Percentiles rank a stretch among this genome's conserved stretches.
These are phyloP conservation scores for Sphaceloma murrayae DNA, from an alignment of 2,329 filamentous ascomycete species.

Conservation along the genomic window DNA sequence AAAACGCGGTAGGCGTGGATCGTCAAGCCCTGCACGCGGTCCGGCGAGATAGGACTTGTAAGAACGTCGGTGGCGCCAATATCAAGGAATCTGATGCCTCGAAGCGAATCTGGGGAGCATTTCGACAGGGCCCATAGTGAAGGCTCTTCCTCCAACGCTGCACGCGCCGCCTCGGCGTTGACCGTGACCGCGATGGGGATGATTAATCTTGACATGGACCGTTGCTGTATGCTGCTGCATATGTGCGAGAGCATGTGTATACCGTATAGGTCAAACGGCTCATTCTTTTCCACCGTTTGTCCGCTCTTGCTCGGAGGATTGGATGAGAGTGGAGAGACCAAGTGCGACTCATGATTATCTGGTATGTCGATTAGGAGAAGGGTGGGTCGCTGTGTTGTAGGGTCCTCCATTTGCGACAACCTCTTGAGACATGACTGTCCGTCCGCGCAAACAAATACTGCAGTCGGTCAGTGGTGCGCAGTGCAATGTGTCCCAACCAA, in stretches of 20 bases:
- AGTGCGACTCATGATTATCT: conserved; percentile 36
- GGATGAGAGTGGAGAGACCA: conserved; percentile 33
- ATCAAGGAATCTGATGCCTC: conserved; percentile 53
- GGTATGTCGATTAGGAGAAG: conserved; percentile 36
- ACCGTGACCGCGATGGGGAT: conserved; percentile 31
- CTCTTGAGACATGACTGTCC: conserved; percentile 32
- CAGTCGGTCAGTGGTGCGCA: neutral
- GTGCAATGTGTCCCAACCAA: too few relatives aligned
- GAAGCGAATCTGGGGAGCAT: conserved; percentile 13
- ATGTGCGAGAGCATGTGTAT: conserved; percentile 35
- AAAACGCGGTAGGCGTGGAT: conserved; percentile 77
- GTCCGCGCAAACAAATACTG: conserved; percentile 33
- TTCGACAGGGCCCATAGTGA: conserved; percentile 16
- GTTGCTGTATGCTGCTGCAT: conserved; percentile 34
- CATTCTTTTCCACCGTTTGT: conserved; percentile 23
- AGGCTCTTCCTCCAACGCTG: conserved; percentile 14
- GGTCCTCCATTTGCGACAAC: conserved; percentile 30
- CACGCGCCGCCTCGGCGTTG: conserved; percentile 10
- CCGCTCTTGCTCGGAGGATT: conserved; percentile 32
- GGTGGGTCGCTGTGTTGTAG: conserved; percentile 29
- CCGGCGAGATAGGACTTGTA: conserved; percentile 63
- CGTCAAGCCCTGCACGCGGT: conserved; percentile 64
- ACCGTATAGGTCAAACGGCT: conserved; percentile 35
- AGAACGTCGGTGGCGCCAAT: conserved; percentile 81
- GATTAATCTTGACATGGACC: conserved; percentile 32